Base-by-base conservation (phyloP, 768 basidiomycete species). In the Rickenella mellea region DNA sequence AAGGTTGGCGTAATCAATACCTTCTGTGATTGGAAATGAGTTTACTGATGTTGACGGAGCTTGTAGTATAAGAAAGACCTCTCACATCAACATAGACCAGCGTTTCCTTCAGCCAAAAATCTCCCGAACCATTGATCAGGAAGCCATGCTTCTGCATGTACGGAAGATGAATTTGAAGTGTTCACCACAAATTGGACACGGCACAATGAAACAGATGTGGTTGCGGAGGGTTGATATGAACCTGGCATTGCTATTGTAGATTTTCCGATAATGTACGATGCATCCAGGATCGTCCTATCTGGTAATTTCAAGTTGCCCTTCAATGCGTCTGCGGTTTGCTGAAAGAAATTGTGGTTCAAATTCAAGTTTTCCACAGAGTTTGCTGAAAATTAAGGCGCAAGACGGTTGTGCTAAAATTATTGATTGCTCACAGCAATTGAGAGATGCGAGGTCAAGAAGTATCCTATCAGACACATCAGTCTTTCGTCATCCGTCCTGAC, bases 111-210 rank as follows among this genome's bases (percentile, higher is more conserved):
- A 9, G 50, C 53, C 17, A 61, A 45, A 27, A 57, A 51, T 2
- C 59, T 51, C 6, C 55, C 55, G 32, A 57, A 56, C 57, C 56
- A 61, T 3, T 47, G 45, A 27, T 55, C 53, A 11, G 59, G 59
- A n/a, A 61, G 52, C 59, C 59, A 61, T 5, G 55, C 52, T 31
- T 59, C 59, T 4, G 54, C 39, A 15, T 42, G 41, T 4, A 43
- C 44, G 6, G 41, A 21, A 0, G 47, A 48, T 10, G 33, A 36
- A 10, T 36, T 22, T 19, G 33, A 36, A 7, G 33, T 36, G 33
- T 36, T 36, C 33, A 36, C 33, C 19, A 36, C 15, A 17, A 36
- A 36, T 22, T 36, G 33, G 19, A 36, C 10, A 3, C 33, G 33
- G 11, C 33, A 36, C 3, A 36, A 15, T 19, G 33, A 22, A 4